Evolutionary conservation across 441 rosid genomes (phyloP).

Genomic region (Syzygium syzygioides): DNA sequence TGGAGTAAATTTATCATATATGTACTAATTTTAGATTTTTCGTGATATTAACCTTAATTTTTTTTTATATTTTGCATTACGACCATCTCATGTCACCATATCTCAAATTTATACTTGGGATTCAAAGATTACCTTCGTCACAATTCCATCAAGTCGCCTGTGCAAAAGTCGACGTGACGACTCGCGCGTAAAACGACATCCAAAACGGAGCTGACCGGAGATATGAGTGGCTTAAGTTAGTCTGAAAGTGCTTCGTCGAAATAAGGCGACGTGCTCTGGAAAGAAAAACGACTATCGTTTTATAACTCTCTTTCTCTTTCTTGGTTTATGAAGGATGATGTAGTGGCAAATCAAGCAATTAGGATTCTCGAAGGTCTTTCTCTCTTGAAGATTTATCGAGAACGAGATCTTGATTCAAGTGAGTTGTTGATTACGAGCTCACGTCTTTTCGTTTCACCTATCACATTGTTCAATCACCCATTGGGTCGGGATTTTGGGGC

Average conservation of each 20-base stretch:
- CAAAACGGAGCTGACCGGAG: neutral
- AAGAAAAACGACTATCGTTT: neutral
- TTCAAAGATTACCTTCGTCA: neutral
- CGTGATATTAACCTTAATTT: too few species aligned
- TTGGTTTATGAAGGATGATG: neutral
- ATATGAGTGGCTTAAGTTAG: neutral
- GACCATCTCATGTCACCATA: too few species aligned
- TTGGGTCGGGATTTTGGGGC: neutral
- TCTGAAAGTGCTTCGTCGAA: neutral
- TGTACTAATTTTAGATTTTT: too few species aligned
- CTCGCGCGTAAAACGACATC: neutral
- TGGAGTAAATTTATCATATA: rapidly evolving
- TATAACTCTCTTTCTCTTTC: neutral
- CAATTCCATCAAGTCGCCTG: neutral
- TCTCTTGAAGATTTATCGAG: neutral
- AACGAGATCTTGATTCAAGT: neutral
- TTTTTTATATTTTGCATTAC: too few species aligned
- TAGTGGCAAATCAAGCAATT: neutral
- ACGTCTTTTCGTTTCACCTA: neutral
- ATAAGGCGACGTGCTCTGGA: neutral
- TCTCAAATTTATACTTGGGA: rapidly evolving
- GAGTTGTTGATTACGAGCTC: neutral
- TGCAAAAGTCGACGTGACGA: neutral
- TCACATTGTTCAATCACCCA: neutral
- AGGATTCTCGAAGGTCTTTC: neutral